Evolutionary conservation across 2,329 filamentous ascomycete species (phyloP), one percentile per base, ranked within the genome.

Genomic region (Verticillium nonalfalfae): DNA sequence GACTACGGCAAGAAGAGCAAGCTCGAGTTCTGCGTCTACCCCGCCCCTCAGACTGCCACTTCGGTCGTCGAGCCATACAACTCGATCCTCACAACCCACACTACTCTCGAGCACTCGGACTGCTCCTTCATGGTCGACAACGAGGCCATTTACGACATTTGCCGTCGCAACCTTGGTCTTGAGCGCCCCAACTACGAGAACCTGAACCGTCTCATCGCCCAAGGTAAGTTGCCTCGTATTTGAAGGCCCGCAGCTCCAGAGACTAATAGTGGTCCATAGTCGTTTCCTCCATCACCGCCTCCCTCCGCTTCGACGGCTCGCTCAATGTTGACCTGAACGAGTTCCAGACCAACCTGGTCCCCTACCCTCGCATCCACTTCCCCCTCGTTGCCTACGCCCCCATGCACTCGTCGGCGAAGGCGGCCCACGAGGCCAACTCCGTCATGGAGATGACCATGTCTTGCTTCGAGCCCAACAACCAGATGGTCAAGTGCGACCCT

Each of bases 1-100:
- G 95, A 99, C 82, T 99, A 97, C 76, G 94, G 95, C 84, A 99
- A 99, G 90, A 99, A 99, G 90, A 96, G 91, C 87, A 99, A 99
- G 89, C 87, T 99, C 67, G 95, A 99, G 81, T 99, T 99, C 86
- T 97, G 93, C 74, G 93, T 99, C 74, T 99, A 99, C 84, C 95
- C 95, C 73, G 93, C 95, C 70, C 95, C 95, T 64, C 93, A 97
- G 83, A 95, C 95, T 69, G 92, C 94, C 70, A 97, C 94, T 73
- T 96, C 95, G 55, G 94, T 99, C 64, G 95, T 99, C 67, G 95
- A 99, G 88, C 95, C 95, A 64, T 99, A 99, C 88, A 99, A 99
- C 88, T 97, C 95, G 59, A 97, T 98, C 76, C 88, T 99, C 69
- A 97, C 95, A 71, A 98, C 95, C 66, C 95, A 99, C 87, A 98